Evolutionary conservation across 257 asterid genomes (phyloP).

Genomic region (Solanum habrochaites): DNA sequence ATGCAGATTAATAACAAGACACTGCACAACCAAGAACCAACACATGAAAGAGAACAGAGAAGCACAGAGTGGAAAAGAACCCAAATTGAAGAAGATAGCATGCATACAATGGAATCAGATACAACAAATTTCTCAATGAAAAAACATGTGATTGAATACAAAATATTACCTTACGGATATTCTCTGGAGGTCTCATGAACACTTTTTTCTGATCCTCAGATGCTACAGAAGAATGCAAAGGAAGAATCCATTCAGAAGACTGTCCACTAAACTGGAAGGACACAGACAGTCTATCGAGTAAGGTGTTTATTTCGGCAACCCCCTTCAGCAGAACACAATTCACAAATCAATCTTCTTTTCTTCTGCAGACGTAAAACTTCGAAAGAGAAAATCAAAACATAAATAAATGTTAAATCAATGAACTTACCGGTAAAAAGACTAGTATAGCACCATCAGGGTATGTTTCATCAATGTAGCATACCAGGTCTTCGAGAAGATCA

Average conservation of each 20-base stretch:
- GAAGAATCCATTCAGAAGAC: conserved; percentile 91
- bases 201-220: conserved; percentile 90
- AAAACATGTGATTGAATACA: not conserved
- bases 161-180: conserved; percentile 68
- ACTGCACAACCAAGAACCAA: not conserved
- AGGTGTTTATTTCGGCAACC: conserved; percentile 74
- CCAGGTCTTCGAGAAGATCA: conserved; percentile 94
- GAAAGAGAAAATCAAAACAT: not conserved
- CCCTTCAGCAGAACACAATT: conserved; percentile 45
- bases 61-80: not conserved
- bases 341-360: not conserved
- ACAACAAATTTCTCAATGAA: not conserved
- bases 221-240: conserved; percentile 89
- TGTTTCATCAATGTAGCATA: conserved; percentile 73
- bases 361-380: not conserved
- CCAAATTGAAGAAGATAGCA: not conserved
- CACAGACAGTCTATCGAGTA: conserved; percentile 67
- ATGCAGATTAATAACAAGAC: not conserved
- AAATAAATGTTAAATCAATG: not conserved
- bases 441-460: conserved; percentile 77
- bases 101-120: not conserved
- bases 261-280: conserved; percentile 70
- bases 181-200: conserved; percentile 75
- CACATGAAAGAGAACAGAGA: not conserved
- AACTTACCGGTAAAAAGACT: conserved; percentile 78